Evolutionary conservation across 2,329 filamentous ascomycete species (phyloP), one percentile per base, ranked within the genome.

Genomic region (Aureobasidium melanogenum): DNA sequence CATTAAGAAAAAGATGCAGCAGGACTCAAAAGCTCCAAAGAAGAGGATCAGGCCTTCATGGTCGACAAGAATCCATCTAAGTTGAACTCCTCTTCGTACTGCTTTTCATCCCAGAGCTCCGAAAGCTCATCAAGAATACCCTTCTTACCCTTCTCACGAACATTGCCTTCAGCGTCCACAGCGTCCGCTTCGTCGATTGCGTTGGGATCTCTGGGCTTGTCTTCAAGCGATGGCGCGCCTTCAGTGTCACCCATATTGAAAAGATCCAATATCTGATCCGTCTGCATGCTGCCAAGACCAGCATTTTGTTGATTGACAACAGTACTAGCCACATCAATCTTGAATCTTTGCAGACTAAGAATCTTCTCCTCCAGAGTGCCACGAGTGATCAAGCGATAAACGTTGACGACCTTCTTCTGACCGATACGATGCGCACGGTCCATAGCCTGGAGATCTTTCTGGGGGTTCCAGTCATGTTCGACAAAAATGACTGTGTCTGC

Each of bases 301-400:
- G 94, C 93, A 68, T 99, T 99, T 77, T 99, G 94, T 76, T 99
- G 94, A 73, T 99, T 99, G 66, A 99, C 95, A 6, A 99, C 94
- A 0, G 95, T 99, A 56, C 89, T 95, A 44, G 94, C 95, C 22
- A 99, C 92, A 74, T 99, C 94, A 70, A 99, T 96, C 81, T 99
- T 99, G 86, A 99, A 99, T 56, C 94, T 88, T 84, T 99, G 94
- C 61, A 99, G 86, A 71, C 82, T 88, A 70, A 99, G 79, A 71
- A 99, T 99, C 84, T 99, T 99, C 80, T 99, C 94, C 75, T 99
- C 94, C 52, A 99, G 78, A 1, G 95, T 99, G 64, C 94, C 94
- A 67, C 94, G 84, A 6, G 94, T 99, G 69, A 99, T 94, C 66
- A 99, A 82, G 26, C 94, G 91, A 75, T 99, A 99, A 17, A 99